A percentile compares a stretch with the other conserved stretches of the same genome.
Evolutionary conservation across 768 basidiomycete species (phyloP).

Genomic region (Hebeloma cylindrosporum): DNA sequence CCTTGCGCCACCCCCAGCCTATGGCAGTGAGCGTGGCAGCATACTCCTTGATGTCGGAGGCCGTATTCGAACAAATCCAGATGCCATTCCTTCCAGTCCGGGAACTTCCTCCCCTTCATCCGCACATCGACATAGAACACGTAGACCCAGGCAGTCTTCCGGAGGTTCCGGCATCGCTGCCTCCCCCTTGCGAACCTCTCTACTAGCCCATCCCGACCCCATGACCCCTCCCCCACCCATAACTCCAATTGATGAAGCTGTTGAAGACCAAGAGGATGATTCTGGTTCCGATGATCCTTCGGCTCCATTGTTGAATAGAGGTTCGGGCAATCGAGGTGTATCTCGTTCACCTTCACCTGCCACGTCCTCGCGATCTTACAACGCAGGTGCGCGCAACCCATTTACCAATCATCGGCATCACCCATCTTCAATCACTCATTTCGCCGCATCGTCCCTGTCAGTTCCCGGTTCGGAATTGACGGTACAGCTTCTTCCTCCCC

Average conservation of each 20-base stretch:
- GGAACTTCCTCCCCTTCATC: slow-evolving; percentile 49
- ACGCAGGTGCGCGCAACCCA: slow-evolving; percentile 82
- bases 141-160: slow-evolving; percentile 46
- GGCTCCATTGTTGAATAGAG: slow-evolving; percentile 21
- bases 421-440: slow-evolving; percentile 62
- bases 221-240: slow-evolving; percentile 67
- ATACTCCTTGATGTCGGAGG: slow-evolving; percentile 92
- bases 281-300: slow-evolving; percentile 32
- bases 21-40: slow-evolving; percentile 95
- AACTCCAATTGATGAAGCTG: slow-evolving; percentile 72
- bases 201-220: slow-evolving; percentile 39
- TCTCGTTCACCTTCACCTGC: slow-evolving; percentile 47
- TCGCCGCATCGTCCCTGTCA: slow-evolving; percentile 56
- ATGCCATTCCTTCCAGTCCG: slow-evolving; percentile 43
- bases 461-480: slow-evolving; percentile 65
- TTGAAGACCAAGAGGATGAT: slow-evolving; percentile 42
- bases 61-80: slow-evolving; percentile 39
- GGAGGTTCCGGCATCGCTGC: slow-evolving; percentile 49
- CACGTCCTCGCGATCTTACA: slow-evolving; percentile 54
- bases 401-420: slow-evolving; percentile 74
- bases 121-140: slow-evolving; percentile 59
- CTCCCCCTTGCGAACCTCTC: slow-evolving; percentile 64
- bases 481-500: slow-evolving; percentile 73
- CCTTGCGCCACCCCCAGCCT: slow-evolving; percentile 95
- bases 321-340: slow-evolving; percentile 32